phyloP scores from a whole-genome alignment of 2,329 filamentous ascomycete genomes.

The Fusarium euwallaceae region DNA sequence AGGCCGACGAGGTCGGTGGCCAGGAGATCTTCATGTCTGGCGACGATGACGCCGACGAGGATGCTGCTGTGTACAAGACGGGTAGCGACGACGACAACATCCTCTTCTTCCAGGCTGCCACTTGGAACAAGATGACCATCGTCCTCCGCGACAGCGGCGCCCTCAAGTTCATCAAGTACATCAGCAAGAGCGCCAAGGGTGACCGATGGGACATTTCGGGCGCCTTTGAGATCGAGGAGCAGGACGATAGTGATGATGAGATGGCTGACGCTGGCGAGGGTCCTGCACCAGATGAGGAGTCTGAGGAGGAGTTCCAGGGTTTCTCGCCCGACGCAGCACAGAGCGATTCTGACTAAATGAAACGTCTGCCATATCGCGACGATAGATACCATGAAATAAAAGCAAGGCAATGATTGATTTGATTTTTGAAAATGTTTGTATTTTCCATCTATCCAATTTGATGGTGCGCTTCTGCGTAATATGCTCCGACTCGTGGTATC shows the following conservation, averaged over 20 bases:
- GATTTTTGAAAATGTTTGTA: slow-evolving; percentile 10
- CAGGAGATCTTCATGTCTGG: slow-evolving; percentile 96
- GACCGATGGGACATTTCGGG: slow-evolving; percentile 94
- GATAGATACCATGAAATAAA: slow-evolving; percentile 40
- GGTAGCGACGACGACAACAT: slow-evolving; percentile 81
- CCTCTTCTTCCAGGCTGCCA: slow-evolving; percentile 71
- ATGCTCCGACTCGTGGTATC: slow-evolving; percentile 31
- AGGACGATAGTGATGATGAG: slow-evolving; percentile 59
- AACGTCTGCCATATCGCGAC: slow-evolving; percentile 18
- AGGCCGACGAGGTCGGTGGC: slow-evolving; percentile 74
- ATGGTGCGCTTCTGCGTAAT: neutral
- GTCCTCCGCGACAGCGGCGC: slow-evolving; percentile 89
- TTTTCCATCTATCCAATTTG: slow-evolving; percentile 12
- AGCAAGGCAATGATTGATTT: slow-evolving; percentile 20
- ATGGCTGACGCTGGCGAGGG: slow-evolving; percentile 54
- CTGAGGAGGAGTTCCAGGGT: slow-evolving; percentile 70
- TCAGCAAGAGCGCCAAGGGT: slow-evolving; percentile 83
- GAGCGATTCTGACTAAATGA: slow-evolving; percentile 53
- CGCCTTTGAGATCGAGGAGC: slow-evolving; percentile 77
- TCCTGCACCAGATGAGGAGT: slow-evolving; percentile 57
- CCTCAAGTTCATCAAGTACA: slow-evolving; percentile 96
- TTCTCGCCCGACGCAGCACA: slow-evolving; percentile 61
- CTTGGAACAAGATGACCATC: slow-evolving; percentile 93
- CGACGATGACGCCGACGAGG: slow-evolving; percentile 77
- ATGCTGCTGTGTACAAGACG: slow-evolving; percentile 90